Evolutionary conservation across 2,329 filamentous ascomycete species (phyloP).

Genomic region (Colletotrichum sp.): DNA sequence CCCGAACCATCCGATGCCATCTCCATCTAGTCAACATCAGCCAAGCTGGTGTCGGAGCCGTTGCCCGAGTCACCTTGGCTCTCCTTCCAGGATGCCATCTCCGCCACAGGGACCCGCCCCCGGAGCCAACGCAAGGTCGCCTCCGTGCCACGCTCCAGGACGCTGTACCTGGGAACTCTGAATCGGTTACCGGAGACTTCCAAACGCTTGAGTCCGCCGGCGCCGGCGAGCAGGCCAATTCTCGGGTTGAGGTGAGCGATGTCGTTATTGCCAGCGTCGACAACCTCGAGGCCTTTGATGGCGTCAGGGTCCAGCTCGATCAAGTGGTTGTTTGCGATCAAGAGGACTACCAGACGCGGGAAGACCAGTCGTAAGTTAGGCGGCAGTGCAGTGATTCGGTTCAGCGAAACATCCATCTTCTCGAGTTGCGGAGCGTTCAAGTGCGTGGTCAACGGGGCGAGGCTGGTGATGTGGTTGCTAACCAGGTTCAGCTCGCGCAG

Average conservation of each 20-base stretch:
- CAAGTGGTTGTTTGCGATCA: conserved; percentile 82
- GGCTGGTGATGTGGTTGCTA: conserved; percentile 73
- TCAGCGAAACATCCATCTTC: conserved; percentile 81
- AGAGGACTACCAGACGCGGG: conserved; percentile 71
- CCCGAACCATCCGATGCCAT: not conserved
- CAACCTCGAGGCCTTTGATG: conserved; percentile 73
- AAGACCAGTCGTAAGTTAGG: conserved; percentile 65
- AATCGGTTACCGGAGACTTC: conserved; percentile 88
- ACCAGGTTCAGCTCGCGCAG: conserved; percentile 79
- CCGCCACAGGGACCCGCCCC: conserved; percentile 70
- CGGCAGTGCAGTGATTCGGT: conserved; percentile 77
- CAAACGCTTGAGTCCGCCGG: conserved; percentile 63
- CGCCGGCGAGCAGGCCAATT: conserved; percentile 76
- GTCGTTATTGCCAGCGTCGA: conserved; percentile 86
- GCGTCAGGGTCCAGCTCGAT: conserved; percentile 73
- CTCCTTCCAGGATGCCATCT: conserved; percentile 61
- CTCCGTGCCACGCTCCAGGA: conserved; percentile 87
- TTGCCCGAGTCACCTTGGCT: conserved; percentile 41
- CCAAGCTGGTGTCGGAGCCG: conserved; percentile 24
- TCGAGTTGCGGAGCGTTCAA: conserved; percentile 77
- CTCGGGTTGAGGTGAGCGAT: conserved; percentile 81
- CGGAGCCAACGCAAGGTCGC: conserved; percentile 81
- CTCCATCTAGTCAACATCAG: conserved; percentile 30
- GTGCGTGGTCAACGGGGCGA: conserved; percentile 67
- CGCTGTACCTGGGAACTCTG: conserved; percentile 81